Evolutionary conservation across 1,284 basidiomycete species (phyloP).

Genomic region (Tilletiopsis washingtonensis): DNA sequence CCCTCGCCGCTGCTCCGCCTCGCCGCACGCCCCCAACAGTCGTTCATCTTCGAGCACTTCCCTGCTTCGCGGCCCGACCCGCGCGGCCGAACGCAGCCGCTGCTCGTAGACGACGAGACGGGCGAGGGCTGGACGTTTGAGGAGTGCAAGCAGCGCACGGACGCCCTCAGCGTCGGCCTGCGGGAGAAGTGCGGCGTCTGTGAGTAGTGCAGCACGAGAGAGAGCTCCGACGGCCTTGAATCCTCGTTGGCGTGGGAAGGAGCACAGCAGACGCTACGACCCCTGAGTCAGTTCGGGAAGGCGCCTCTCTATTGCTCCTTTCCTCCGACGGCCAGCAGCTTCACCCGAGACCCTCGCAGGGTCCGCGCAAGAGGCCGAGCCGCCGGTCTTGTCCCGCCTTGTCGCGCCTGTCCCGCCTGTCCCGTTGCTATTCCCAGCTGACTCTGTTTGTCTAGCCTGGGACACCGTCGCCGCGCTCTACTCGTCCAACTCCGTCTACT

Average conservation of each 20-base stretch:
- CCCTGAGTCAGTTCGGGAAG: too few relatives aligned
- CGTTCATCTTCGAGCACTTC: conserved; percentile 15
- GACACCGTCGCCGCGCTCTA: conserved; percentile 24
- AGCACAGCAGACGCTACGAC: too few relatives aligned
- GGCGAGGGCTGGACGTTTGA: conserved; percentile 25
- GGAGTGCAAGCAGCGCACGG: conserved; percentile 18
- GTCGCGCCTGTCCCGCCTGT: too few relatives aligned
- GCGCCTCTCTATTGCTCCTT: too few relatives aligned
- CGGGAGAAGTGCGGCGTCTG: conserved; percentile 2
- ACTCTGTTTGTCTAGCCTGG: too few relatives aligned
- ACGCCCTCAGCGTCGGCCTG: conserved; percentile 16
- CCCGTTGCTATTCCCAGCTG: too few relatives aligned
- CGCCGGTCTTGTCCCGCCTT: too few relatives aligned
- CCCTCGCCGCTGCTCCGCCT: neutral
- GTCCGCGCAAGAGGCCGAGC: too few relatives aligned
- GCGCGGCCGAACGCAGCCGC: conserved; percentile 21
- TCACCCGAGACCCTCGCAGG: too few relatives aligned
- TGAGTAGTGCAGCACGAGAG: neutral
- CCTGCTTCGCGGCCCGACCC: conserved; percentile 21
- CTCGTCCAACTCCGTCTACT: conserved; percentile 52
- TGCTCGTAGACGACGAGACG: conserved; percentile 35
- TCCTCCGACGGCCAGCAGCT: too few relatives aligned
- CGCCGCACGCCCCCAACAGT: neutral
- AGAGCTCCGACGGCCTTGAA: too few relatives aligned
- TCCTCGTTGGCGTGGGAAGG: too few relatives aligned